Percentiles rank a stretch among this genome's conserved stretches.
Evolutionary conservation across 2,329 filamentous ascomycete genomes (phyloP).

Genomic region (Beauveria sp.): DNA sequence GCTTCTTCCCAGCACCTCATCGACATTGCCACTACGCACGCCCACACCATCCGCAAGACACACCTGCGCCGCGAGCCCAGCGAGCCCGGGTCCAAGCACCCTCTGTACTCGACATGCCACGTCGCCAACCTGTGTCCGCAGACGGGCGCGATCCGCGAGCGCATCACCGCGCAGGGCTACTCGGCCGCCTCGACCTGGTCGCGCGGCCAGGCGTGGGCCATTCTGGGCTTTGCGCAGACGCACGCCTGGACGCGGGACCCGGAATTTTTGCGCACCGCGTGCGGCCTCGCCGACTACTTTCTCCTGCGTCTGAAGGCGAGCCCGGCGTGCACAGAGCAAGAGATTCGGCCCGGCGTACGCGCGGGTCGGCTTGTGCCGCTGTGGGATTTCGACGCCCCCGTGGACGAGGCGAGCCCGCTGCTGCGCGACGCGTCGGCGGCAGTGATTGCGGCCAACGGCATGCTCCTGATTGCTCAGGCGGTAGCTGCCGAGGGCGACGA

Average conservation of each 20-base stretch:
- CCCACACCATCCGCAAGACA: slow-evolving; percentile 27
- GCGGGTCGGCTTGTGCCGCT: slow-evolving; percentile 21
- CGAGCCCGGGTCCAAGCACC: neutral
- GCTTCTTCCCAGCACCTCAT: slow-evolving; percentile 21
- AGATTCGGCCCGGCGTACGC: slow-evolving; percentile 3
- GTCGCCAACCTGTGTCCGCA: slow-evolving; percentile 37
- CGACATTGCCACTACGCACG: slow-evolving; percentile 31
- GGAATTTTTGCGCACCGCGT: slow-evolving; percentile 34
- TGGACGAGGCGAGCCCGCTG: slow-evolving; percentile 21
- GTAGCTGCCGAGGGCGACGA: slow-evolving; percentile 16
- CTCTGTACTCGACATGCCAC: slow-evolving; percentile 28
- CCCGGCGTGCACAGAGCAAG: slow-evolving; percentile 17
- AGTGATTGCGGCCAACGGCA: slow-evolving; percentile 33
- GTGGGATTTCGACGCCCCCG: slow-evolving; percentile 34
- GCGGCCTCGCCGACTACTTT: slow-evolving; percentile 40
- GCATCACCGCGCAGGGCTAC: slow-evolving; percentile 39
- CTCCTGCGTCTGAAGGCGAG: slow-evolving; percentile 27
- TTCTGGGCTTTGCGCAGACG: slow-evolving; percentile 40
- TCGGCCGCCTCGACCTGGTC: slow-evolving; percentile 38
- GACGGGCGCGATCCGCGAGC: slow-evolving; percentile 29
- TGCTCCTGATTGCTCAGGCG: slow-evolving; percentile 30
- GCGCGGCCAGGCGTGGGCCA: slow-evolving; percentile 41
- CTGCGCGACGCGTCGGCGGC: slow-evolving; percentile 31
- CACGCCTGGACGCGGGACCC: slow-evolving; percentile 38
- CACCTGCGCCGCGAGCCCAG: slow-evolving; percentile 29